These are phyloP conservation scores for Clathrus columnatus DNA, from an alignment of 768 basidiomycete genomes.

Conservation along the genomic window DNA sequence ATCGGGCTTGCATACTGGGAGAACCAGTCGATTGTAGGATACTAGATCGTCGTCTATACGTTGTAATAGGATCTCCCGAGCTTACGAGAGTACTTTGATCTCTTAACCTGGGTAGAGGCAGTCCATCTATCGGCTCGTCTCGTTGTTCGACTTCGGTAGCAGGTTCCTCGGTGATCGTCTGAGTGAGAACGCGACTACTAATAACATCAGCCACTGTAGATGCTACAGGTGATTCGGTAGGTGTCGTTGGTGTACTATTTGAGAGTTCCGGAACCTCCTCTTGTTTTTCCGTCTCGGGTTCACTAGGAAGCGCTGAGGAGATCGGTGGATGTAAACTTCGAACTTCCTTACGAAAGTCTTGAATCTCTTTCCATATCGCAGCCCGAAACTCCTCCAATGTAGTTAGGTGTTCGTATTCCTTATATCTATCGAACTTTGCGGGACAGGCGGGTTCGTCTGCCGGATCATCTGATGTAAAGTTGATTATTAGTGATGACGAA, in stretches of 20 bases:
- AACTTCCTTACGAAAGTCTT: slow-evolving; percentile 81
- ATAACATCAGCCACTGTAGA: slow-evolving; percentile 5
- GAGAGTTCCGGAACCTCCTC: no score
- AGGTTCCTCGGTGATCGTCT: background rate
- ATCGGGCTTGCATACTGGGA: slow-evolving; percentile 8
- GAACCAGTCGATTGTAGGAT: slow-evolving; percentile 38
- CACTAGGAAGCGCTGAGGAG: background rate
- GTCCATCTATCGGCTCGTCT: background rate
- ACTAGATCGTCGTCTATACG: slow-evolving; percentile 67
- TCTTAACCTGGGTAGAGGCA: background rate
- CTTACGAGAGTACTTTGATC: slow-evolving; percentile 21
- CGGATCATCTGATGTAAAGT: slow-evolving; percentile 42
- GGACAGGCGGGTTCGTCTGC: slow-evolving; percentile 80
- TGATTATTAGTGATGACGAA: background rate
- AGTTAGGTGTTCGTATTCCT: slow-evolving; percentile 71
- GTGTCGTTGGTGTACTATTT: slow-evolving; percentile 16
- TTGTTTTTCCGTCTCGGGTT: slow-evolving; percentile 17
- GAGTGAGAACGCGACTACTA: background rate
- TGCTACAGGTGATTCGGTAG: slow-evolving; percentile 15
- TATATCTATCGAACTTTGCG: slow-evolving; percentile 75
- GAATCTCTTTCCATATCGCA: slow-evolving; percentile 81
- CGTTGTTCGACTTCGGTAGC: background rate
- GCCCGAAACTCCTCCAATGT: slow-evolving; percentile 78
- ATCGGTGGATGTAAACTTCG: slow-evolving; percentile 37
- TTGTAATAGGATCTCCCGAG: slow-evolving; percentile 57